phyloP scores from a whole-genome alignment of 805 yeast species.

The Yamadazyma sp. region DNA sequence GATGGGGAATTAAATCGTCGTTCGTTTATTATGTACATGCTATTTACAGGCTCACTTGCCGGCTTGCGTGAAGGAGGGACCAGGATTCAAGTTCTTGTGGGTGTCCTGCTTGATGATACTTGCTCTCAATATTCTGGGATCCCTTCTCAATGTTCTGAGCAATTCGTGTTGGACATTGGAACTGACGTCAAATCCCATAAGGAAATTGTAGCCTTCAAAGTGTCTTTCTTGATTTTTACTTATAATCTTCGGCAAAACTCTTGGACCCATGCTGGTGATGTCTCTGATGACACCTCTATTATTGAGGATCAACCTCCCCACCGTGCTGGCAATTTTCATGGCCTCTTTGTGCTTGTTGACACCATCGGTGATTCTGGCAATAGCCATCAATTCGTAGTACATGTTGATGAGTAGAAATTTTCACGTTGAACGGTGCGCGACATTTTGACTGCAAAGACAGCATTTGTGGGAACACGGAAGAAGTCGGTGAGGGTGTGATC shows the following conservation, averaged over 20 bases:
- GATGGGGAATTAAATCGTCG: background rate
- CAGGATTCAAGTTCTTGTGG: constrained; percentile 51
- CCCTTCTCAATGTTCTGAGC: constrained; percentile 73
- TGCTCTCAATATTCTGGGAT: constrained; percentile 88
- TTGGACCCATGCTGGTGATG: constrained; percentile 75
- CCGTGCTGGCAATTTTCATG: constrained; percentile 50
- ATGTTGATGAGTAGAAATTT: constrained; percentile 33
- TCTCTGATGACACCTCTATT: constrained; percentile 94
- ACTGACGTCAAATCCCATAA: constrained; percentile 83
- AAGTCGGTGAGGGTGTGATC: no score
- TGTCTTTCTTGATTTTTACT: constrained; percentile 85
- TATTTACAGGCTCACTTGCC: constrained; percentile 10
- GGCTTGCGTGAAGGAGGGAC: constrained; percentile 55
- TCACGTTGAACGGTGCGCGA: no score
- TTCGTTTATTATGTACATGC: constrained; percentile 1
- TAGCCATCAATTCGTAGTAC: constrained; percentile 89
- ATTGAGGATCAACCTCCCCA: constrained; percentile 78
- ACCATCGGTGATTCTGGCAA: constrained; percentile 76
- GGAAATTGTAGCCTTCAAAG: constrained; percentile 86
- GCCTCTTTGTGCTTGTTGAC: constrained; percentile 41
- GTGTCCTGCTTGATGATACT: constrained; percentile 65
- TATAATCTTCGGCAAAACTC: constrained; percentile 75
- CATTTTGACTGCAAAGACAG: no score
- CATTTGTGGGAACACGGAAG: no score
- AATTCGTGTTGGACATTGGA: constrained; percentile 86